These are phyloP conservation scores for Trichoderma sp. DNA, from an alignment of 2,329 filamentous ascomycete genomes.

Conservation along the genomic window DNA sequence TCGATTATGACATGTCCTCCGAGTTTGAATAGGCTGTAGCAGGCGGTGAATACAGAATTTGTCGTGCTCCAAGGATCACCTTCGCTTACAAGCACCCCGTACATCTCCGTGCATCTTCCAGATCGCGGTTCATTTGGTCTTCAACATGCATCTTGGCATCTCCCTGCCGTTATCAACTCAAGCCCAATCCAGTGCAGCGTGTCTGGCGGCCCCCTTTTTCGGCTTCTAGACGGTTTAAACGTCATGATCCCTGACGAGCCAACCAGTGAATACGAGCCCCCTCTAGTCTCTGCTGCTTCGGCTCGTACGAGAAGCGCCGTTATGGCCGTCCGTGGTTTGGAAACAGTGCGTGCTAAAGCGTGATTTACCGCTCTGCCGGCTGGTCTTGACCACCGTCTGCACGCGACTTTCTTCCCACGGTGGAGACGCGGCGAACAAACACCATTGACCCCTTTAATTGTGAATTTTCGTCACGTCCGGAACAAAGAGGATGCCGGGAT, in stretches of 20 bases:
- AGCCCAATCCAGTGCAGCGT: conserved; percentile 1
- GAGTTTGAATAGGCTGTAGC: background rate
- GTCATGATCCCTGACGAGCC: conserved; percentile 14
- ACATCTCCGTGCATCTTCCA: conserved; percentile 6
- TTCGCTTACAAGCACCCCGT: background rate
- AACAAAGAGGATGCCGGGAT: background rate
- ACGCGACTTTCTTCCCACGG: conserved; percentile 3
- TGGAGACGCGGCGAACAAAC: conserved; percentile 18
- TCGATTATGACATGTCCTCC: background rate
- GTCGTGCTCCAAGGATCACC: background rate
- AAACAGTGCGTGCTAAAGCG: conserved; percentile 14
- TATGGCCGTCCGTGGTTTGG: background rate
- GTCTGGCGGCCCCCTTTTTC: conserved; percentile 3
- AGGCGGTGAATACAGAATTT: conserved; percentile 13
- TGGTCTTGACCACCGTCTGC: background rate
- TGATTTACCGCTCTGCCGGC: conserved; percentile 2
- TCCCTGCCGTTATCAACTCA: background rate
- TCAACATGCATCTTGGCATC: conserved; percentile 1
- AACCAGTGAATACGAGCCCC: conserved; percentile 14
- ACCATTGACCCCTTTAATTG: conserved; percentile 17
- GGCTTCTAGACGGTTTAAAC: background rate
- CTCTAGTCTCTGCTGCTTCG: conserved; percentile 1
- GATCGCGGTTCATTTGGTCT: background rate
- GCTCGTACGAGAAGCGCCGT: conserved; percentile 12
- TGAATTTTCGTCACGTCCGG: background rate